phyloP scores from a whole-genome alignment of 1,284 basidiomycete genomes.

The Cronartium quercuum region DNA sequence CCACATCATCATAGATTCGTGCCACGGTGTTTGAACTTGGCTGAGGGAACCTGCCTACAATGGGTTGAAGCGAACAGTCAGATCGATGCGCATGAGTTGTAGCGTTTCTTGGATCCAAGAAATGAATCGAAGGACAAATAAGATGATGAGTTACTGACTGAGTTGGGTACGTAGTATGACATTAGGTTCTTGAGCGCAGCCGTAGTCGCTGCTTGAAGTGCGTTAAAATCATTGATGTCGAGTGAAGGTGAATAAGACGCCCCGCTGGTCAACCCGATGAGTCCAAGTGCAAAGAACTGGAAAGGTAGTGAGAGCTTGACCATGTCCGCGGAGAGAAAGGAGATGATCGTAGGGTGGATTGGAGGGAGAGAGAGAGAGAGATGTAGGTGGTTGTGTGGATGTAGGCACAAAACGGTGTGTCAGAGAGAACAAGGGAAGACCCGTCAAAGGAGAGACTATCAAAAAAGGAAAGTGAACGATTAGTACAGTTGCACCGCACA shows the following conservation, averaged over 20 bases:
- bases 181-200: conserved; percentile 26
- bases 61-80: too few relatives aligned
- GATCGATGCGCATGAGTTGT: too few relatives aligned
- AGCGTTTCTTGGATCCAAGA: too few relatives aligned
- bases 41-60: conserved; percentile 12
- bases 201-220: conserved; percentile 5
- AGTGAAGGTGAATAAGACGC: conserved; percentile 17
- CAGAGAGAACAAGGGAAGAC: too few relatives aligned
- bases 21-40: conserved; percentile 35
- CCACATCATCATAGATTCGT: conserved; percentile 36
- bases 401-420: too few relatives aligned
- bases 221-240: conserved; percentile 9
- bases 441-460: too few relatives aligned
- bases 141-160: not conserved
- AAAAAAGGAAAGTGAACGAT: too few relatives aligned
- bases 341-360: too few relatives aligned
- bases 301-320: not conserved
- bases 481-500: too few relatives aligned
- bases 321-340: too few relatives aligned
- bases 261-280: not conserved
- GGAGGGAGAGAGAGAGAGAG: too few relatives aligned
- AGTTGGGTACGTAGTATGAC: conserved; percentile 7
- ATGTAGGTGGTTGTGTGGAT: too few relatives aligned
- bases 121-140: not conserved
- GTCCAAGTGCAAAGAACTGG: not conserved